Percentiles rank a stretch among this genome's conserved stretches.
These are phyloP conservation scores for Cladosporium sp. DNA, from an alignment of 2,329 filamentous ascomycete species.

Conservation along the genomic window DNA sequence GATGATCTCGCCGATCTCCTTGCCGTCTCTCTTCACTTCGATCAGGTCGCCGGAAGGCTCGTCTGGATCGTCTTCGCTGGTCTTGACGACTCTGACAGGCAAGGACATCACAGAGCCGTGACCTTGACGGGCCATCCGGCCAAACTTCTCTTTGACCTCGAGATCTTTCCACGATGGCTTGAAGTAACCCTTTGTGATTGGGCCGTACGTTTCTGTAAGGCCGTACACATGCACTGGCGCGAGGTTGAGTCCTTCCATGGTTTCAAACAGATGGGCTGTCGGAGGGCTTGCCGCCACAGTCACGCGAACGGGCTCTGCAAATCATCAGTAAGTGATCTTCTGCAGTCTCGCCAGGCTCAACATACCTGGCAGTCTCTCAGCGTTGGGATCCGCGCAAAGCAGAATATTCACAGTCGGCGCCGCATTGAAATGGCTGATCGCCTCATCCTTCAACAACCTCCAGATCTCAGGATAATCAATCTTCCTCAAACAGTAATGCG, in stretches of 20 bases:
- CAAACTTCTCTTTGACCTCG: slow-evolving; percentile 69
- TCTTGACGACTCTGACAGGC: slow-evolving; percentile 75
- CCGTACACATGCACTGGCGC: slow-evolving; percentile 92
- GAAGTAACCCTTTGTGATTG: slow-evolving; percentile 88
- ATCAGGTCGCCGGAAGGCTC: slow-evolving; percentile 48
- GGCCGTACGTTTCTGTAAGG: slow-evolving; percentile 81
- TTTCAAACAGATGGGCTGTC: slow-evolving; percentile 81
- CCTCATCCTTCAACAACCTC: slow-evolving; percentile 76
- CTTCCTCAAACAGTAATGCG: slow-evolving; percentile 89
- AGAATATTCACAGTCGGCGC: slow-evolving; percentile 95
- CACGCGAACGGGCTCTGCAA: slow-evolving; percentile 66
- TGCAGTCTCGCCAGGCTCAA: slow-evolving; percentile 82
- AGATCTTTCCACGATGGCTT: slow-evolving; percentile 79
- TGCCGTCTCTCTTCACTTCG: slow-evolving; percentile 63
- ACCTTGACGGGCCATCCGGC: slow-evolving; percentile 87
- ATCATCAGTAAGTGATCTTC: slow-evolving; percentile 69
- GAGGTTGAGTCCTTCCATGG: slow-evolving; percentile 83
- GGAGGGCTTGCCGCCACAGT: slow-evolving; percentile 91
- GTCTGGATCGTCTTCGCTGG: slow-evolving; percentile 52
- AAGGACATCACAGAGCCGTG: slow-evolving; percentile 83
- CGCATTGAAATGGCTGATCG: slow-evolving; percentile 90
- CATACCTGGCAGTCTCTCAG: slow-evolving; percentile 53
- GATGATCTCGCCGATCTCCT: slow-evolving; percentile 76
- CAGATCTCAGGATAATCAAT: slow-evolving; percentile 93
- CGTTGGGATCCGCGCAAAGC: slow-evolving; percentile 73